These are phyloP conservation scores for Aspergillus novoparasiticus DNA, from an alignment of 2,329 filamentous ascomycete species.

Conservation along the genomic window DNA sequence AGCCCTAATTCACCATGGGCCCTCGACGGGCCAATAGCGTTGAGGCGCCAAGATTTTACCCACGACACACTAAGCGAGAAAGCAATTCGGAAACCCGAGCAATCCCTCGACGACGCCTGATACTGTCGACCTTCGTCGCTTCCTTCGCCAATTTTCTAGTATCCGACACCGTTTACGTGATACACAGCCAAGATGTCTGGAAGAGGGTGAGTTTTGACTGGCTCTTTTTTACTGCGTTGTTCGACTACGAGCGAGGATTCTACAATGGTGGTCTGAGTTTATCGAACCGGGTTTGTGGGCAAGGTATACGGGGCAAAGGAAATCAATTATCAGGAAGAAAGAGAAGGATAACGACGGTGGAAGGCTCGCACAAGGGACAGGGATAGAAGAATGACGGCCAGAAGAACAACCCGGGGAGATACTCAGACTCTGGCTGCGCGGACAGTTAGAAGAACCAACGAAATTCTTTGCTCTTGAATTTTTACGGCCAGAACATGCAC, in stretches of 20 bases:
- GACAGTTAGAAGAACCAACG: neutral
- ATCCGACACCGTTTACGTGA: constrained; percentile 42
- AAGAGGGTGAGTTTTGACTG: constrained; percentile 49
- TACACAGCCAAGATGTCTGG: constrained; percentile 53
- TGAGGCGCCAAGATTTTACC: constrained; percentile 45
- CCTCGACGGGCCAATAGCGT: constrained; percentile 28
- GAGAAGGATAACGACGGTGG: neutral
- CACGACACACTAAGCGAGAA: constrained; percentile 50
- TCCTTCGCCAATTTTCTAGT: constrained; percentile 34
- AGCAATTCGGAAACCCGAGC: constrained; percentile 32
- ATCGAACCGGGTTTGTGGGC: constrained; percentile 1
- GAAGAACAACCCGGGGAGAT: neutral
- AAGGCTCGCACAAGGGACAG: neutral
- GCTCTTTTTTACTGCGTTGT: constrained; percentile 13
- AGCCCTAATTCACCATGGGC: constrained; percentile 41
- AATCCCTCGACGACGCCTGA: constrained; percentile 31
- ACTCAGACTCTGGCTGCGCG: neutral
- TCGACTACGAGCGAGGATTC: constrained; percentile 14
- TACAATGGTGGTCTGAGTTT: constrained; percentile 6
- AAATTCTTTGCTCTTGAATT: neutral
- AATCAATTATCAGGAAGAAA: neutral
- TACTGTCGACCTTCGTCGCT: constrained; percentile 32
- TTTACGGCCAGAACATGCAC: neutral
- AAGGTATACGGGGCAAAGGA: neutral
- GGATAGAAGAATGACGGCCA: neutral